A percentile compares a stretch with the other conserved stretches of the same genome.
phyloP scores from a whole-genome alignment of 2,329 filamentous ascomycete species.

The Diaporthe velutina region DNA sequence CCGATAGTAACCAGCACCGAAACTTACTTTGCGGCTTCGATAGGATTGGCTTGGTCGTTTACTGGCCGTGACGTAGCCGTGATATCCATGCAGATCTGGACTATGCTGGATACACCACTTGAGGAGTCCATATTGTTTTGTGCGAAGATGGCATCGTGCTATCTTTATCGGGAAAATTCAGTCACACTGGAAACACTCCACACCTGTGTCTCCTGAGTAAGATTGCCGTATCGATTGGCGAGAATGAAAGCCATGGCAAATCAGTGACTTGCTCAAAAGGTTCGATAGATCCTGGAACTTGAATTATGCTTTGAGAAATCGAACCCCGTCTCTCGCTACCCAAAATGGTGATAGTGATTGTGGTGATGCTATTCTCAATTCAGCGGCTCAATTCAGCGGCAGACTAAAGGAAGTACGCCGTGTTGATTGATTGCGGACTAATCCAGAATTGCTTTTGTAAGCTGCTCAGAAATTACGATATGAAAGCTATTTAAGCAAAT shows the following conservation, averaged over 20 bases:
- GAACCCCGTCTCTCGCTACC: background rate
- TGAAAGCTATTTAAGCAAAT: too few species aligned
- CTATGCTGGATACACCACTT: background rate
- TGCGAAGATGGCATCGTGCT: background rate
- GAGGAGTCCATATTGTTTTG: accelerated
- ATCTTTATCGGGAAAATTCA: background rate
- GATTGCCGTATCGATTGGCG: background rate
- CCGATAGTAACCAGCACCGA: background rate
- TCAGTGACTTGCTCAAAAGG: too few species aligned
- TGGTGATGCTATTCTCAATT: background rate
- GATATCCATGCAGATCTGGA: background rate
- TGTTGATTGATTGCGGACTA: too few species aligned
- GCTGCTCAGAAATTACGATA: too few species aligned
- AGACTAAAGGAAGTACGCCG: too few species aligned
- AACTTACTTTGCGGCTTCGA: background rate
- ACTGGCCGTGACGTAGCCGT: background rate
- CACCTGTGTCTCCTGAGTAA: background rate
- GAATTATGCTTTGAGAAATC: too few species aligned
- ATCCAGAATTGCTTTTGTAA: too few species aligned
- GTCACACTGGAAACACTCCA: background rate
- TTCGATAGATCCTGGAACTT: too few species aligned
- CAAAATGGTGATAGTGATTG: background rate
- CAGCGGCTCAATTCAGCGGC: too few species aligned
- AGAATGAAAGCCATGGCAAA: background rate
- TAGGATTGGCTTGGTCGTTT: too few species aligned